phyloP scores from a whole-genome alignment of 2,329 filamentous ascomycete genomes.

The Phialophora tarda region DNA sequence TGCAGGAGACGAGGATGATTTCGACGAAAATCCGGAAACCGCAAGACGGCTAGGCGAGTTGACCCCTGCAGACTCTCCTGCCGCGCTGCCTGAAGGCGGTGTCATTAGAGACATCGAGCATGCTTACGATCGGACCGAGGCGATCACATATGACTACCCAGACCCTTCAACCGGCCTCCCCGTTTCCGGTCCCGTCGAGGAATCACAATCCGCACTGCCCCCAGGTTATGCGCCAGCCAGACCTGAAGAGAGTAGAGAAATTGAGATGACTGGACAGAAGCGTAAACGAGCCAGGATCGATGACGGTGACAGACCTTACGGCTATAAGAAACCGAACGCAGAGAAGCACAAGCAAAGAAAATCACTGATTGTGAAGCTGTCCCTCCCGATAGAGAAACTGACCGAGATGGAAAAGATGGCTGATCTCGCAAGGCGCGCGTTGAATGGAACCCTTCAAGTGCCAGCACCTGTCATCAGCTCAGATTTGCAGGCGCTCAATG shows the following conservation, averaged over 20 bases:
- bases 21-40: conserved; percentile 39
- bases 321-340: conserved; percentile 19
- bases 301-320: conserved; percentile 35
- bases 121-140: conserved; percentile 44
- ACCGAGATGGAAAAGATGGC: conserved; percentile 31
- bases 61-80: conserved; percentile 16
- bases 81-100: conserved; percentile 41
- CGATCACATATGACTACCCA: conserved; percentile 46
- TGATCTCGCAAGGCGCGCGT: conserved; percentile 27
- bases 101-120: conserved; percentile 42
- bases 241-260: conserved; percentile 28
- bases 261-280: conserved; percentile 39
- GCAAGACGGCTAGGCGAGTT: conserved; percentile 19
- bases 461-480: conserved; percentile 39
- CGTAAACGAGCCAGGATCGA: conserved; percentile 40
- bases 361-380: conserved; percentile 40
- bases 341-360: conserved; percentile 33
- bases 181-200: conserved; percentile 24
- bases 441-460: conserved; percentile 28
- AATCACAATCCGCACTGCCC: conserved; percentile 22
- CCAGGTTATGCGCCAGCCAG: conserved; percentile 28
- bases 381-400: conserved; percentile 37
- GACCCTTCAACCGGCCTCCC: conserved; percentile 36
- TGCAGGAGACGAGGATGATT: conserved; percentile 37
- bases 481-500: conserved; percentile 41